Base-by-base conservation (phyloP, 2,329 filamentous ascomycete species). In the Apiospora malaysiana region DNA sequence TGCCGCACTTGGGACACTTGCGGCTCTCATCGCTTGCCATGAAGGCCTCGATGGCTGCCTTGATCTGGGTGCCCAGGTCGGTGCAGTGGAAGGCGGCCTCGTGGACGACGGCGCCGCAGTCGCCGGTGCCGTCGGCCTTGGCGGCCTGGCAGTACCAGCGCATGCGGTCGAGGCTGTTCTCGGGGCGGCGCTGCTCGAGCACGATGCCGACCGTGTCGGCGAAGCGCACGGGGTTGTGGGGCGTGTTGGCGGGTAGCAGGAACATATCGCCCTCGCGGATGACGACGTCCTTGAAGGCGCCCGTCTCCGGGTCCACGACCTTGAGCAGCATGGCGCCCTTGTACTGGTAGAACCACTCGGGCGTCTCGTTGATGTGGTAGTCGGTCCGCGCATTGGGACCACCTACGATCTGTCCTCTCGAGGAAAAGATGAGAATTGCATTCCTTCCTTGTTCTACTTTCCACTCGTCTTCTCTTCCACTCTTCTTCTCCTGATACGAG, bases 271-370 rank as follows among this genome's bases (percentile, higher is more conserved):
- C 95, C 83, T 98, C 94, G 78, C 91, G 88, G 83, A 98, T 97
- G 79, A 94, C 87, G 74, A 98, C 90, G 82, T 98, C 95, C 75
- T 90, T 88, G 83, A 97, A 97, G 66, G 84, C 72, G 80, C 86
- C 81, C 71, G 86, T 82, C 56, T 63, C 56, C 56, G 56, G 56
- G 78, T 98, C 94, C 74, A 98, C 93, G 21, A 96, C 93, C 81
- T 97, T 97, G 76, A 99, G 92, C 71, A 96, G 87, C 95, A 98
- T 98, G 75, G 92, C 91, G 75, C 96, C 96, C 77, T 91, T 91
- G 88, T 97, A 91, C 83, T 98, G 95, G 87, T 96, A 98, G 90
- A 98, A 99, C 92, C 95, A 98, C 82, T 98, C 96, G 16, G 96
- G 91, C 0, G 95, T 98, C 77, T 91, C 86, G 87, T 98, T 98